Conservation (phyloP, 2,329 filamentous ascomycete genomes). For the Daldinia sp. region DNA sequence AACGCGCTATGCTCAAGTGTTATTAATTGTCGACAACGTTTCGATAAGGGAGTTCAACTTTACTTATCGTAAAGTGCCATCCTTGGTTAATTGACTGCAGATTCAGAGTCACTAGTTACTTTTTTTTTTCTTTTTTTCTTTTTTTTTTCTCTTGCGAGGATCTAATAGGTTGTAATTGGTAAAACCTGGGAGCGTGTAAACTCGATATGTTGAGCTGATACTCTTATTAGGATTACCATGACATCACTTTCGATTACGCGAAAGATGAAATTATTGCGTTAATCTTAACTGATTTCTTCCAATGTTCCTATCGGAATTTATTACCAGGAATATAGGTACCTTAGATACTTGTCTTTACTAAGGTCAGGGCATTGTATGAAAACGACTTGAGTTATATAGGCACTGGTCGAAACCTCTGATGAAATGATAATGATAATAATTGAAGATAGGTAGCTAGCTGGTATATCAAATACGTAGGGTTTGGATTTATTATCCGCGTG, state of each 20-base stretch:
- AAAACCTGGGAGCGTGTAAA: constrained; percentile 19
- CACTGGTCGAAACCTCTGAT: background rate
- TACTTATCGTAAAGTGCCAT: constrained; percentile 29
- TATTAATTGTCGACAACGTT: constrained; percentile 6
- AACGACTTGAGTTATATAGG: background rate
- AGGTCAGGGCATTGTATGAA: background rate
- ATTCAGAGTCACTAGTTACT: no score
- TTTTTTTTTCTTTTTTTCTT: no score
- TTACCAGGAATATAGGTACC: no score
- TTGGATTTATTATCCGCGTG: no score
- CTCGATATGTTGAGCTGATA: constrained; percentile 4
- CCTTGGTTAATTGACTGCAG: constrained; percentile 30
- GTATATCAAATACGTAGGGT: no score
- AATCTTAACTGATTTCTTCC: no score
- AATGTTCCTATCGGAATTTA: background rate
- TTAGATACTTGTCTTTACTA: no score
- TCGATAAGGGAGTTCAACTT: constrained; percentile 23
- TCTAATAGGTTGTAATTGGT: background rate
- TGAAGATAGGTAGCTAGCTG: no score
- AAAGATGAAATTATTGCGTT: constrained; percentile 13
- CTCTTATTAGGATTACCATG: constrained; percentile 31
- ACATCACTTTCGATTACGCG: constrained; percentile 31
- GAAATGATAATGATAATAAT: no score
- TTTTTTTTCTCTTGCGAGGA: constrained; percentile 20
- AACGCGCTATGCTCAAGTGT: constrained; percentile 19